phyloP scores from a whole-genome alignment of 805 yeast genomes.

The Komagataella pastoris region DNA sequence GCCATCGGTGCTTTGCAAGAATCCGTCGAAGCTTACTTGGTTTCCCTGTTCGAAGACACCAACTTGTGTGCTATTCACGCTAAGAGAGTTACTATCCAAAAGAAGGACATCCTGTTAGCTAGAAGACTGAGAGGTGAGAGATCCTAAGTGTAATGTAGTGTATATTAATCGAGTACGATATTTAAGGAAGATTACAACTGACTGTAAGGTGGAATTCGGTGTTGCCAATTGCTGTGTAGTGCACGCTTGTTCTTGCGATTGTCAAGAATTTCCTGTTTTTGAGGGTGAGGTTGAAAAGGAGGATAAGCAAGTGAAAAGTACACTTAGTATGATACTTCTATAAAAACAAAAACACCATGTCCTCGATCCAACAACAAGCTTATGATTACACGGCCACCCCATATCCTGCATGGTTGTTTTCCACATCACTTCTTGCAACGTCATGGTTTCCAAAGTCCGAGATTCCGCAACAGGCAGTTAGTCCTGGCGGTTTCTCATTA shows the following conservation, averaged over 20 bases:
- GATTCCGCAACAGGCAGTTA: constrained; percentile 5
- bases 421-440: constrained; percentile 22
- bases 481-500: not conserved
- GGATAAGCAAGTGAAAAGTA: not conserved
- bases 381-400: constrained; percentile 26
- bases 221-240: not conserved
- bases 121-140: constrained; percentile 97
- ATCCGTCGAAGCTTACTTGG: constrained; percentile 96
- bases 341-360: not conserved
- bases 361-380: not conserved
- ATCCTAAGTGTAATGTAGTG: constrained; percentile 31
- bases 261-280: not conserved
- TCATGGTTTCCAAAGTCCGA: constrained; percentile 15
- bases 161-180: constrained; percentile 1
- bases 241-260: too few relatives aligned
- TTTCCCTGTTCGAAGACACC: constrained; percentile 93
- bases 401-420: constrained; percentile 28
- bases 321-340: not conserved
- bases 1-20: constrained; percentile 98
- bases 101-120: constrained; percentile 96
- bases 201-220: too few relatives aligned
- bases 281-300: not conserved
- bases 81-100: constrained; percentile 96
- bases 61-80: constrained; percentile 98
- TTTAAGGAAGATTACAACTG: not conserved